A percentile compares a stretch with the other conserved stretches of the same genome.
Evolutionary conservation across 73 alveolate genomes (phyloP).

Genomic region (Uronychia binucleata): DNA sequence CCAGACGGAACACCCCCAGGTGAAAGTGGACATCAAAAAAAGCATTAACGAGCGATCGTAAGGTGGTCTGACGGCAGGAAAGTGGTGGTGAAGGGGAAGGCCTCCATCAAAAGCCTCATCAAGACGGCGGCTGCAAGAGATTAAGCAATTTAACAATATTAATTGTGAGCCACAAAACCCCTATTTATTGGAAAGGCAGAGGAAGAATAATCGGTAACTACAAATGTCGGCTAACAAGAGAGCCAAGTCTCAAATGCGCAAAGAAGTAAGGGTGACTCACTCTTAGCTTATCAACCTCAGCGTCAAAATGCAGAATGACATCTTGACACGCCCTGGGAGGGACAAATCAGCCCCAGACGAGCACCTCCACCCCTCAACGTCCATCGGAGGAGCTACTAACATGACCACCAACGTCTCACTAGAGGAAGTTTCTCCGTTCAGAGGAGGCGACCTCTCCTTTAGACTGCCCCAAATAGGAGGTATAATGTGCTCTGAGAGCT

Average conservation of each 20-base stretch:
- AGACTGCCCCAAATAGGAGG: background rate
- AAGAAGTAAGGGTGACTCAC: background rate
- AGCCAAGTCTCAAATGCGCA: background rate
- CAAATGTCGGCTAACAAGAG: background rate
- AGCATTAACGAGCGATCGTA: too few relatives aligned
- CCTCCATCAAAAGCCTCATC: background rate
- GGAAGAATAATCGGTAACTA: background rate
- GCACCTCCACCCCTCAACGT: background rate
- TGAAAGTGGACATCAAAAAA: background rate
- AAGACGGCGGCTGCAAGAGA: constrained; percentile 11
- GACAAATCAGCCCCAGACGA: background rate
- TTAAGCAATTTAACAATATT: too few relatives aligned
- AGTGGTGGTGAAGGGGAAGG: background rate
- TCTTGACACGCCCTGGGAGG: background rate
- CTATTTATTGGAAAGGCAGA: too few relatives aligned
- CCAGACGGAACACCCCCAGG: background rate
- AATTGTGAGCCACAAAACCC: too few relatives aligned
- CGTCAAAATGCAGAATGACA: background rate
- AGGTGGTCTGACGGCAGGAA: too few relatives aligned
- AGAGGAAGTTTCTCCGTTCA: background rate
- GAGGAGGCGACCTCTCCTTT: background rate
- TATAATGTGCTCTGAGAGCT: background rate
- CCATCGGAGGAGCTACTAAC: constrained; percentile 9
- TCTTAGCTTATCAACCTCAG: background rate
- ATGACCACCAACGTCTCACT: background rate